These are phyloP conservation scores for Microsporum ferrugineum DNA, from an alignment of 2,329 filamentous ascomycete species.

Conservation along the genomic window DNA sequence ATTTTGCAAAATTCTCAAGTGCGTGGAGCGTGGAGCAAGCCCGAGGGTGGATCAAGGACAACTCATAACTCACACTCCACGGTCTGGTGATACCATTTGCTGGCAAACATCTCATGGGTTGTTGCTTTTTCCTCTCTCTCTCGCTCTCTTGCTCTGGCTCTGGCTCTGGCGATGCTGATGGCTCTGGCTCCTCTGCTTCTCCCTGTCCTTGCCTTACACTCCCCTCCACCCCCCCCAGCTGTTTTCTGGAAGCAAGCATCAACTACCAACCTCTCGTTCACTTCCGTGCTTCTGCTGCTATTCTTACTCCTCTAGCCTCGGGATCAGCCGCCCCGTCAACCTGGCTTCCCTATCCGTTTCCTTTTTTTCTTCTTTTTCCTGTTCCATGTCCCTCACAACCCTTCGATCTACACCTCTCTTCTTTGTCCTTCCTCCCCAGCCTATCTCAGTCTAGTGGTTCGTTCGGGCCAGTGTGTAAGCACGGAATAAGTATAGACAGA, in stretches of 20 bases:
- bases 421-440: neutral
- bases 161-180: neutral
- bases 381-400: too few species aligned
- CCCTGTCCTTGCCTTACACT: neutral
- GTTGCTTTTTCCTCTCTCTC: neutral
- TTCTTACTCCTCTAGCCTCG: conserved; percentile 1
- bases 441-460: neutral
- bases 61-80: neutral
- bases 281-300: neutral
- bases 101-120: neutral
- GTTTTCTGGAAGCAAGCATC: neutral
- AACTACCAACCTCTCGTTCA: neutral
- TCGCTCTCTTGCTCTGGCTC: neutral
- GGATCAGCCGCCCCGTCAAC: conserved; percentile 1
- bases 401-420: neutral
- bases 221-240: neutral
- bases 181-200: neutral
- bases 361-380: neutral
- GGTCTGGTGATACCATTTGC: conserved; percentile 2
- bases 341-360: neutral
- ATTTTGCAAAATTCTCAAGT: neutral
- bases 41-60: conserved; percentile 2
- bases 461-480: neutral
- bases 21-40: neutral
- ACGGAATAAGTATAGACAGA: neutral